Conservation (phyloP, 78 protist species). For the Speleostelium caveatum region DNA sequence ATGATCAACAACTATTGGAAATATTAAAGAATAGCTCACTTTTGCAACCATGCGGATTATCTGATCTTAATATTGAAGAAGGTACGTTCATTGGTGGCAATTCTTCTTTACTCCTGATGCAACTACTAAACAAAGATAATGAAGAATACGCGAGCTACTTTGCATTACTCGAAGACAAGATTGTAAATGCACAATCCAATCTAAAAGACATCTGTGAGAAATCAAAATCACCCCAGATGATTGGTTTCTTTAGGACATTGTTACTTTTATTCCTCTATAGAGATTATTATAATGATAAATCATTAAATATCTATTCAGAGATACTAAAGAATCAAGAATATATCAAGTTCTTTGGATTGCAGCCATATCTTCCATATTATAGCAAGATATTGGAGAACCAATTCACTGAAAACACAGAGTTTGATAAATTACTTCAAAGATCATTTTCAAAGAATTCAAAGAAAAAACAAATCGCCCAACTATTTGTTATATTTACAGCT, state of each 20-base stretch:
- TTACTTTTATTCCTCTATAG: constrained; percentile 32
- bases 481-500: constrained; percentile 26
- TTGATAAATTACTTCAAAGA: neutral
- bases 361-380: neutral
- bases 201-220: neutral
- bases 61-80: neutral
- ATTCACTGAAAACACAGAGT: neutral
- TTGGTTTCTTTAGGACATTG: constrained; percentile 37
- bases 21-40: neutral
- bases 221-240: neutral
- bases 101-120: neutral
- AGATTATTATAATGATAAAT: constrained; percentile 1
- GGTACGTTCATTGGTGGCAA: neutral
- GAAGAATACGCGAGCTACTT: neutral
- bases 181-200: neutral
- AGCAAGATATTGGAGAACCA: neutral
- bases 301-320: neutral
- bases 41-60: neutral
- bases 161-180: neutral
- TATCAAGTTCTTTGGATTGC: neutral
- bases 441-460: neutral
- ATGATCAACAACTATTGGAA: neutral
- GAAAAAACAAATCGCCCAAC: neutral
- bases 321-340: neutral
- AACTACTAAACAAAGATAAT: neutral